phyloP scores from a whole-genome alignment of 768 basidiomycete species.

The Boletus pseudopeckii region DNA sequence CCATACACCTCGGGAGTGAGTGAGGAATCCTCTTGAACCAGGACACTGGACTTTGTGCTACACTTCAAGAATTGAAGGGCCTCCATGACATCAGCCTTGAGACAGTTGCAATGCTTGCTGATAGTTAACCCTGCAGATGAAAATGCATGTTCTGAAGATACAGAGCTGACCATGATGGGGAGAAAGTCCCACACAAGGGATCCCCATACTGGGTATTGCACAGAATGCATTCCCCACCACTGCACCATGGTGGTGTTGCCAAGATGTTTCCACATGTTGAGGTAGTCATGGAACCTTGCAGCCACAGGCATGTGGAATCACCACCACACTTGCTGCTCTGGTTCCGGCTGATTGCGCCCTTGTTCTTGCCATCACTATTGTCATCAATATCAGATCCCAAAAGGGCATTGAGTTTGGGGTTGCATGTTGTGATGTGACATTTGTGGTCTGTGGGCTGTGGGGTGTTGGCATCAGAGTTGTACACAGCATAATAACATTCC shows the following conservation, averaged over 20 bases:
- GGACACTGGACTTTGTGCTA: background rate
- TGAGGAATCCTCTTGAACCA: background rate
- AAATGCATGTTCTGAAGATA: background rate
- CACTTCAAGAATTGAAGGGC: constrained; percentile 4
- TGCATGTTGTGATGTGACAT: background rate
- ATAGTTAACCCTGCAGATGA: constrained; percentile 7
- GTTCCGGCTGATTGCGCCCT: background rate
- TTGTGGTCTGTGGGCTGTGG: background rate
- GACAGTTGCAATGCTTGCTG: background rate
- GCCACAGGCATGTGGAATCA: background rate
- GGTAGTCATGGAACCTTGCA: constrained; percentile 7
- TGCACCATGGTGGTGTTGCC: background rate
- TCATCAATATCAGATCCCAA: background rate
- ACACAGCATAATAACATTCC: background rate
- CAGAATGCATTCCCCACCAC: constrained; percentile 1
- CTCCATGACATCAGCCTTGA: constrained; percentile 1
- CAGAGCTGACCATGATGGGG: constrained; percentile 5
- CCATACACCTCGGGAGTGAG: background rate
- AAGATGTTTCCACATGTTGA: background rate
- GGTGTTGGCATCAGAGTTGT: background rate
- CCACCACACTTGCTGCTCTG: background rate
- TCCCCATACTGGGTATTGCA: background rate
- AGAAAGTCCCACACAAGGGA: constrained; percentile 1
- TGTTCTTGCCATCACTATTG: background rate
- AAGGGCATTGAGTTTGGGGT: background rate